phyloP scores from a whole-genome alignment of 2,329 filamentous ascomycete genomes.

The Microcyclospora tardicrescens region DNA sequence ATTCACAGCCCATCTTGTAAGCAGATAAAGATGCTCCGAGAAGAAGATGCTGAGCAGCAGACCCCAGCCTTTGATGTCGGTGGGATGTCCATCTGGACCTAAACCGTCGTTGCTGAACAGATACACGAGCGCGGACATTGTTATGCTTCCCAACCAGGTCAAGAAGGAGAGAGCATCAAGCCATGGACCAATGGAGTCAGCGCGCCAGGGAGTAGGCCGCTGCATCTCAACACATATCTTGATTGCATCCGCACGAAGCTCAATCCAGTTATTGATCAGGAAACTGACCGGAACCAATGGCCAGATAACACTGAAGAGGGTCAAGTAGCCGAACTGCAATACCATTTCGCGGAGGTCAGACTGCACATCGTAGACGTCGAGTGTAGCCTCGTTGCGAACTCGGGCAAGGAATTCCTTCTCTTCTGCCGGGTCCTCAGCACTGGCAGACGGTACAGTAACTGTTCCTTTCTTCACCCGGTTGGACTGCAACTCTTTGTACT shows the following conservation, averaged over 20 bases:
- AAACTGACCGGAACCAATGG: conserved; percentile 83
- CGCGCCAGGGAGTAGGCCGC: conserved; percentile 75
- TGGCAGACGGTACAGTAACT: conserved; percentile 29
- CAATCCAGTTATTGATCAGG: conserved; percentile 90
- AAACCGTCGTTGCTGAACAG: conserved; percentile 64
- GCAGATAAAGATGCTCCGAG: conserved; percentile 81
- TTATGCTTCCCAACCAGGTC: conserved; percentile 86
- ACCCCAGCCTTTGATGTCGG: conserved; percentile 64
- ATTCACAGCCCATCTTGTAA: conserved; percentile 58
- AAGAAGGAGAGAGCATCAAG: conserved; percentile 73
- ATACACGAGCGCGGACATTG: conserved; percentile 75
- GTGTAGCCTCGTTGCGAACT: conserved; percentile 69
- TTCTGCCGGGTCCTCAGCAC: conserved; percentile 54
- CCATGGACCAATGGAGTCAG: conserved; percentile 92
- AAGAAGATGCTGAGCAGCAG: conserved; percentile 71
- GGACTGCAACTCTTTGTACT: conserved; percentile 63
- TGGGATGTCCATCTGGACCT: conserved; percentile 52
- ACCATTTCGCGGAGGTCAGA: conserved; percentile 89
- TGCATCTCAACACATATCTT: conserved; percentile 88
- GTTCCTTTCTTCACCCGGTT: conserved; percentile 44
- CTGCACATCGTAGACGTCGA: conserved; percentile 79
- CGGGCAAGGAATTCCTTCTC: conserved; percentile 69
- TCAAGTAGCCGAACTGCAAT: conserved; percentile 70
- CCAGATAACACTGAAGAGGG: conserved; percentile 88
- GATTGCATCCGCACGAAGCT: conserved; percentile 81